Evolutionary conservation across 129 eudicot genomes (phyloP).

Genomic region (Centella asiatica): DNA sequence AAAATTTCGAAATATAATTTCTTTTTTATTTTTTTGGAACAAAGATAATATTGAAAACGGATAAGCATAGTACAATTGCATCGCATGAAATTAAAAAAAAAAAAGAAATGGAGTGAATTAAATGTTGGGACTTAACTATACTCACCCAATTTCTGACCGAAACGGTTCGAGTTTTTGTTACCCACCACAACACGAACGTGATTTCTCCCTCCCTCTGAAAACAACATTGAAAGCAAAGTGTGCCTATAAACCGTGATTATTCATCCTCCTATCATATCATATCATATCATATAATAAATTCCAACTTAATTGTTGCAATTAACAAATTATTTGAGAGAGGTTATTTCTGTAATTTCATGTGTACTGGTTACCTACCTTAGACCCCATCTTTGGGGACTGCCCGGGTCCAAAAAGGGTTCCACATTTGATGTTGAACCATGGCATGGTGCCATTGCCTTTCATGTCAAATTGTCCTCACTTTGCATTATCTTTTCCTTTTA

Average conservation of each 20-base stretch:
- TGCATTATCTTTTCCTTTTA: too few relatives aligned
- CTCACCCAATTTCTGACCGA: background rate
- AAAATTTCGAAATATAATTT: too few relatives aligned
- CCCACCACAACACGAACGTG: slow-evolving; percentile 28
- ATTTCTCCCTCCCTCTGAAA: slow-evolving; percentile 5
- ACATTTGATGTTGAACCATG: slow-evolving; percentile 9
- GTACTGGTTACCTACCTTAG: slow-evolving; percentile 33
- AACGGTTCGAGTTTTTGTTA: slow-evolving; percentile 23
- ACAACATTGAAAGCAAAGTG: slow-evolving; percentile 24
- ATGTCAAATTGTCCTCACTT: too few relatives aligned
- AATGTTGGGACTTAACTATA: too few relatives aligned
- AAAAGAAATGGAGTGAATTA: too few relatives aligned
- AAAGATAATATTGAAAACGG: too few relatives aligned
- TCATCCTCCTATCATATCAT: slow-evolving; percentile 6
- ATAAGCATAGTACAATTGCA: too few relatives aligned
- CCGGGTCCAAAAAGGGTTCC: slow-evolving; percentile 12
- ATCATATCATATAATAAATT: too few relatives aligned
- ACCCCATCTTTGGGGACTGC: slow-evolving; percentile 22
- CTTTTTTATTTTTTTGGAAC: too few relatives aligned
- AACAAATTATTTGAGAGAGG: slow-evolving; percentile 13
- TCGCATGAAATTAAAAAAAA: too few relatives aligned
- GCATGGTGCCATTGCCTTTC: too few relatives aligned
- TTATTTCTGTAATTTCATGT: slow-evolving; percentile 33
- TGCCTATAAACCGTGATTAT: slow-evolving; percentile 16
- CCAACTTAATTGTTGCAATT: slow-evolving; percentile 26